A percentile compares a stretch with the other conserved stretches of the same genome.
Evolutionary conservation across 495 filamentous ascomycete species (phyloP).

Genomic region (Penicillium lividum): DNA sequence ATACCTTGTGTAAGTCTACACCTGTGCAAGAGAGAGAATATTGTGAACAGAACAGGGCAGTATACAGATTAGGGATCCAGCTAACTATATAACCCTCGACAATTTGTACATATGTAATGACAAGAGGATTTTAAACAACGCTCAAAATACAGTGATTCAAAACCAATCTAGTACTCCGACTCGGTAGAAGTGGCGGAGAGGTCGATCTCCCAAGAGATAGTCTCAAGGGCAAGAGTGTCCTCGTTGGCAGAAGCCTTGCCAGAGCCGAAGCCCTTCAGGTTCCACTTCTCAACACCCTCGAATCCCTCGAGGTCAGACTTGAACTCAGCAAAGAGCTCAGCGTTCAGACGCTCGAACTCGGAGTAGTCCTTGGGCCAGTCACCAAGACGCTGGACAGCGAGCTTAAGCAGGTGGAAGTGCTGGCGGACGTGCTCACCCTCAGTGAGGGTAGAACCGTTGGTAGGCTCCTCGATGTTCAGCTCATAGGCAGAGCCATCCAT

Average conservation of each 20-base stretch:
- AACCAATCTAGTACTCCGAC: conserved; percentile 20
- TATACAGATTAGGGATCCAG: conserved; percentile 9
- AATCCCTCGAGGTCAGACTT: conserved; percentile 30
- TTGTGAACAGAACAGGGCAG: background rate
- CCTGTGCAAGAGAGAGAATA: background rate
- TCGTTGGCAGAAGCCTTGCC: conserved; percentile 27
- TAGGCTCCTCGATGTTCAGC: conserved; percentile 22
- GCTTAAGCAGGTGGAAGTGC: conserved; percentile 41
- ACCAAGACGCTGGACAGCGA: conserved; percentile 40
- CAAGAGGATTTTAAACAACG: conserved; percentile 3
- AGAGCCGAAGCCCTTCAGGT: conserved; percentile 37
- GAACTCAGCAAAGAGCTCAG: conserved; percentile 25
- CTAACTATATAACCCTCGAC: conserved; percentile 3
- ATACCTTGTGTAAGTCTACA: too few species aligned
- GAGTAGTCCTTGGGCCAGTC: conserved; percentile 43
- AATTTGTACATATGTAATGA: background rate
- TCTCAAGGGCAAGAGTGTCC: conserved; percentile 20
- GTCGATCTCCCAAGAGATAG: conserved; percentile 26
- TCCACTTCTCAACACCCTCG: conserved; percentile 41
- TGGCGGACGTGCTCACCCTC: conserved; percentile 38
- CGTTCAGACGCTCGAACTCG: conserved; percentile 33
- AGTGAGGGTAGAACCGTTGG: conserved; percentile 13
- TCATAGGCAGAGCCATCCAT: conserved; percentile 27
- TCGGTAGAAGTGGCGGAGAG: conserved; percentile 14
- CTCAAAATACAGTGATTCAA: background rate